A percentile compares a stretch with the other conserved stretches of the same genome.
Conservation (phyloP, 1,284 basidiomycete genomes). For the Papiliotrema terrestris region DNA sequence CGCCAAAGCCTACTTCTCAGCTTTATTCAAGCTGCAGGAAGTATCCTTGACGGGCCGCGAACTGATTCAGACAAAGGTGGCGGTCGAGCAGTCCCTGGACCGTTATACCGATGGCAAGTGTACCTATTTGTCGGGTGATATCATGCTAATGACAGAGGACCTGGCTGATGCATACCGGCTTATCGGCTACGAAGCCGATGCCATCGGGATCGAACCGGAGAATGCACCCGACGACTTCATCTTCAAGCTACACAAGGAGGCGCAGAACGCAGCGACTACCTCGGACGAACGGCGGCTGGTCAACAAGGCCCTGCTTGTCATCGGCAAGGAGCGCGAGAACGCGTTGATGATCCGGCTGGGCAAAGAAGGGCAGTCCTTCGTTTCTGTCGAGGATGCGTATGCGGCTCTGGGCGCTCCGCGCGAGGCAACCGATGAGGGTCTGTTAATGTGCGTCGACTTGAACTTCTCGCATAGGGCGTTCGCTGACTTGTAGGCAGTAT, state of each 20-base stretch:
- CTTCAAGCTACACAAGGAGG: constrained; percentile 29
- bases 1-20: constrained; percentile 23
- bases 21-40: constrained; percentile 29
- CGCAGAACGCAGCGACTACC: constrained; percentile 15
- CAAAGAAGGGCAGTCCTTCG: constrained; percentile 21
- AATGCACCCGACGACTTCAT: constrained; percentile 38
- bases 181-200: constrained; percentile 29
- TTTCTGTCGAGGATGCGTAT: constrained; percentile 42
- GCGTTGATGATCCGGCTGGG: constrained; percentile 27
- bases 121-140: no score
- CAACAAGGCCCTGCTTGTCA: constrained; percentile 24
- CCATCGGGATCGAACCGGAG: constrained; percentile 19
- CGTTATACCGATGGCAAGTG: constrained; percentile 29
- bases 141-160: constrained; percentile 23
- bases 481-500: constrained; percentile 33
- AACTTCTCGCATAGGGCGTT: no score
- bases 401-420: constrained; percentile 33
- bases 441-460: constrained; percentile 32
- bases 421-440: constrained; percentile 38
- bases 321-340: constrained; percentile 27
- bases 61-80: constrained; percentile 28
- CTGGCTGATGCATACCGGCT: constrained; percentile 29
- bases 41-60: constrained; percentile 19
- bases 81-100: constrained; percentile 34
- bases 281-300: constrained; percentile 16